Base-by-base conservation (phyloP, 106 monocot genomes). In the Alisma plantagoaquatica region DNA sequence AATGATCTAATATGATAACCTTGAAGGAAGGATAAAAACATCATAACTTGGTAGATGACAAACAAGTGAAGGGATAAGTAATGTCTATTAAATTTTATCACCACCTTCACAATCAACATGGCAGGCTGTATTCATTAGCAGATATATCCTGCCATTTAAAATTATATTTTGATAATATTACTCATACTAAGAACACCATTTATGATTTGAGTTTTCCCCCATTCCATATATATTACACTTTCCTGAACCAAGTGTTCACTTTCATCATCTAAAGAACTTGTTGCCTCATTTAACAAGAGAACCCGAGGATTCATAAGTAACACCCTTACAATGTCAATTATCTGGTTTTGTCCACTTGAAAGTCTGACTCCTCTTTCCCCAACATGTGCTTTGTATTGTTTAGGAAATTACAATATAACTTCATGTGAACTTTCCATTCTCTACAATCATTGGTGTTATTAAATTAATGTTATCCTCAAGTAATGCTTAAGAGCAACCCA, bases 351-450 rank as follows among this genome's bases (percentile, higher is more conserved):
- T 27, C 98, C 98, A 27, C 98, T 90, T 2, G 98, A 98, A 33
- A 98, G 85, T 27, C 90, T 73, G 46, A 98, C 67, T 22, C 98
- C 98, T 54, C 98, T 55, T 57, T 98, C 98, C 8, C 90, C 75
- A 26, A 85, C 79, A 56, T 73, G 50, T 12, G 85, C 79, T 73
- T 98, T 78, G 49, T 86, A 98, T 38, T 98, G 67, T 1, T 98
- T 85, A 0, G 98, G 85, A 59, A 98, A 98, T 31, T 82, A 82
- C 11, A 73, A 74, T 56, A 98, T 64, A 49, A 98, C 89, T 57
- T 90, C 85, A 50, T 90, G 89, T 0, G 98, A 89, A 71, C 90
- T 98, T 45, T 89, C 98, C 90, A 98, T 98, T 82, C 70, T 98
- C 98, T 98, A 79, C 42, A 41, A 56, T 62, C 31, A 49, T n/a